These are phyloP conservation scores for Marasmius fiardii DNA, from an alignment of 1,284 basidiomycete genomes.

Conservation along the genomic window DNA sequence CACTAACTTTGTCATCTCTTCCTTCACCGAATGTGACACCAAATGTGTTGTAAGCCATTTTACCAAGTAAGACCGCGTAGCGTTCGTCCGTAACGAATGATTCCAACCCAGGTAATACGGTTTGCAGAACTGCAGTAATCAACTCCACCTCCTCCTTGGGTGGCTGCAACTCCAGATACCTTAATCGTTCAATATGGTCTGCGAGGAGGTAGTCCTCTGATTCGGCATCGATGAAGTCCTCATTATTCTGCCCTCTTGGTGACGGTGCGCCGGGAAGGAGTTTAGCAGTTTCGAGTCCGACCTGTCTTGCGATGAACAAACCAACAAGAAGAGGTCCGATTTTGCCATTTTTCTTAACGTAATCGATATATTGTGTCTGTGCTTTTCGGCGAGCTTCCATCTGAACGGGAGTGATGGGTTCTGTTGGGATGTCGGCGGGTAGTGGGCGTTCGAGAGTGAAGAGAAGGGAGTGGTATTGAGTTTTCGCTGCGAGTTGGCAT, in stretches of 20 bases:
- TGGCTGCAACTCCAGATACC: conserved; percentile 54
- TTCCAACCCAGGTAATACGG: conserved; percentile 68
- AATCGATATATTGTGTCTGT: conserved; percentile 54
- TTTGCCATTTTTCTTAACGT: conserved; percentile 45
- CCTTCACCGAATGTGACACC: conserved; percentile 64
- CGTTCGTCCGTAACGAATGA: conserved; percentile 63
- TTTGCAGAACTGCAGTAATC: conserved; percentile 53
- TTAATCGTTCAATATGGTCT: conserved; percentile 73
- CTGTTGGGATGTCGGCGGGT: conserved; percentile 45
- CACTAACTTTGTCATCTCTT: conserved; percentile 63
- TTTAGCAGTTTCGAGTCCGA: conserved; percentile 62
- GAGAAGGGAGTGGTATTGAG: conserved; percentile 63
- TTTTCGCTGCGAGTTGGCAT: conserved; percentile 53
- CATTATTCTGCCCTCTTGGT: conserved; percentile 4
- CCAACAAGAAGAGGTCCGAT: conserved; percentile 57
- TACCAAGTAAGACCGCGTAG: conserved; percentile 60
- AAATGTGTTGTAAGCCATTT: conserved; percentile 72
- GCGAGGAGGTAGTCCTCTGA: conserved; percentile 56
- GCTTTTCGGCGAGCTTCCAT: conserved; percentile 49
- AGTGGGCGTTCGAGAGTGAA: conserved; percentile 65
- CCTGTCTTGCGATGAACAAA: conserved; percentile 68
- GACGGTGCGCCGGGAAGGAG: conserved; percentile 24
- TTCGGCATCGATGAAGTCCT: conserved; percentile 47
- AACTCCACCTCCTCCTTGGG: conserved; percentile 48
- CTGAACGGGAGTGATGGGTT: conserved; percentile 25